These are phyloP conservation scores for Xanthoceras sorbifolium DNA, from an alignment of 345 rosid genomes.

Conservation along the genomic window DNA sequence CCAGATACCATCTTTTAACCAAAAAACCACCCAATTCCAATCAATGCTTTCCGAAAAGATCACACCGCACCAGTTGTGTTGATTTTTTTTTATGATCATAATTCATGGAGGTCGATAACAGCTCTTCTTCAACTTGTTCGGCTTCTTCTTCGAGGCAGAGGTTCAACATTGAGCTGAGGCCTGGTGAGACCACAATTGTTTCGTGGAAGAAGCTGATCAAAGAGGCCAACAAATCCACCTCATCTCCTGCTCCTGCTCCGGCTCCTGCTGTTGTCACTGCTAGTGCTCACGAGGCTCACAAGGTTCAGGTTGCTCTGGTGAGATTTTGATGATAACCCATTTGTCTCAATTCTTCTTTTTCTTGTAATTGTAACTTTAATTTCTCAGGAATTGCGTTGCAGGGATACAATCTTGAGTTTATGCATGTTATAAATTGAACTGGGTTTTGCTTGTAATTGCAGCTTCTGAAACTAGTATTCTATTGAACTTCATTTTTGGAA, in stretches of 20 bases:
- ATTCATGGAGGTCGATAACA: slow-evolving; percentile 25
- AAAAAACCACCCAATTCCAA: slow-evolving; percentile 1
- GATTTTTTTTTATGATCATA: too few species aligned
- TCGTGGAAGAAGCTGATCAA: slow-evolving; percentile 42
- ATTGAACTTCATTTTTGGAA: too few species aligned
- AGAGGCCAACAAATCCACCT: slow-evolving; percentile 17
- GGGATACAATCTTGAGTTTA: neutral
- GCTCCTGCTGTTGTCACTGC: too few species aligned
- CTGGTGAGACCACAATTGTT: slow-evolving; percentile 45
- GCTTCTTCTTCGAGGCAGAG: slow-evolving; percentile 23
- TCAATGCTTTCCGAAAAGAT: neutral
- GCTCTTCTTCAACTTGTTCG: slow-evolving; percentile 20
- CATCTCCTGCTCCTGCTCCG: slow-evolving; percentile 2
- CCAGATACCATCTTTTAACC: neutral
- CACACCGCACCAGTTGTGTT: neutral
- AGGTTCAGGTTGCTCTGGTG: slow-evolving; percentile 24
- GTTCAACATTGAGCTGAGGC: slow-evolving; percentile 39
- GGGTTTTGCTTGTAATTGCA: neutral
- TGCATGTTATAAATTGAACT: neutral
- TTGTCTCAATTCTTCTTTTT: neutral
- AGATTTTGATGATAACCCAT: slow-evolving; percentile 6
- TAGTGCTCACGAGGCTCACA: slow-evolving; percentile 6
- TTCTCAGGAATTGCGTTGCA: neutral
- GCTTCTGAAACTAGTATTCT: too few species aligned
- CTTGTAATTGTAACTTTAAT: neutral